phyloP scores from a whole-genome alignment of 768 basidiomycete genomes.

The Leucocoprinus birnbaumii region DNA sequence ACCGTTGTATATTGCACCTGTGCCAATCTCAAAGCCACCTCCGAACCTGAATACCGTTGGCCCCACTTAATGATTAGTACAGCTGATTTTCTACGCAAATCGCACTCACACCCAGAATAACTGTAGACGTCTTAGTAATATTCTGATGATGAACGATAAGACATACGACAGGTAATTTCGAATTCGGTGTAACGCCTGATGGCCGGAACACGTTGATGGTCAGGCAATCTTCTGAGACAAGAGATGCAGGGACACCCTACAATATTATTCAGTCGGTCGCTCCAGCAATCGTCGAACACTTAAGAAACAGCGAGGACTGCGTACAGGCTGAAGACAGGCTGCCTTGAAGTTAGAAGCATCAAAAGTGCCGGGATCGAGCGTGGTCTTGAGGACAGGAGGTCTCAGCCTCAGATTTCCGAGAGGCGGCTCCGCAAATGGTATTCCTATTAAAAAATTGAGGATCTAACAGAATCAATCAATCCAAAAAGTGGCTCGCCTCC shows the following conservation, averaged over 20 bases:
- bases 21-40: conserved; percentile 29
- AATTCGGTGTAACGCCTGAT: conserved; percentile 23
- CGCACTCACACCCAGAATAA: conserved; percentile 36
- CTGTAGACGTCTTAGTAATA: conserved; percentile 14
- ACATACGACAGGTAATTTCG: conserved; percentile 37
- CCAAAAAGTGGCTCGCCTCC: conserved; percentile 30
- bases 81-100: too few species aligned
- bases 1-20: conserved; percentile 26
- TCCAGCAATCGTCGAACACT: neutral
- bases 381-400: conserved; percentile 42
- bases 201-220: conserved; percentile 59
- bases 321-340: conserved; percentile 46
- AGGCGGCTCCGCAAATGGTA: conserved; percentile 56
- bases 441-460: conserved; percentile 29
- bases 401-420: conserved; percentile 43
- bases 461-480: neutral
- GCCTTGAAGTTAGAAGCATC: conserved; percentile 46
- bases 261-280: too few species aligned
- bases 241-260: conserved; percentile 29
- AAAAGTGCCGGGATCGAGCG: conserved; percentile 28
- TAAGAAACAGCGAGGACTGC: neutral
- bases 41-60: conserved; percentile 30
- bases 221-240: conserved; percentile 55
- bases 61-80: too few species aligned
- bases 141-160: neutral